A percentile compares a stretch with the other conserved stretches of the same genome.
phyloP scores from a whole-genome alignment of 1,284 basidiomycete genomes.

The Marasmius oreades region DNA sequence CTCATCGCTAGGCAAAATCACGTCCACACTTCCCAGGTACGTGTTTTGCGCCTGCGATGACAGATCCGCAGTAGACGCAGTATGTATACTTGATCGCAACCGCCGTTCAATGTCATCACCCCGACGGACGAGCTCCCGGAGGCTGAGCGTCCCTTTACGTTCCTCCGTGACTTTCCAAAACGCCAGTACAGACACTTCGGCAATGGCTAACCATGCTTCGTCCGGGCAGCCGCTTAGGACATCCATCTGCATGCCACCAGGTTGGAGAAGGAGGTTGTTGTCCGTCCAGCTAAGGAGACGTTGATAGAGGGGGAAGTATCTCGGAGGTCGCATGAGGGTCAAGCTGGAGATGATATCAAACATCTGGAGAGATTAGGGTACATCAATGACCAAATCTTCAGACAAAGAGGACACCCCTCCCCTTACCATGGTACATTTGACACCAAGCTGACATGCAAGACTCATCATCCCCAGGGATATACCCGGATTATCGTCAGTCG shows the following conservation, averaged over 20 bases:
- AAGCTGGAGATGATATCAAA: constrained; percentile 70
- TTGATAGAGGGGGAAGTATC: constrained; percentile 62
- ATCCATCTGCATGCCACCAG: constrained; percentile 50
- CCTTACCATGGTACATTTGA: constrained; percentile 74
- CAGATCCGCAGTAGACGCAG: constrained; percentile 33
- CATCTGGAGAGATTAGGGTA: constrained; percentile 45
- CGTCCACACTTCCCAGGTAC: constrained; percentile 24
- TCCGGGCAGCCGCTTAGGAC: constrained; percentile 71
- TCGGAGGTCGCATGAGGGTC: constrained; percentile 57
- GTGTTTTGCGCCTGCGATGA: constrained; percentile 30
- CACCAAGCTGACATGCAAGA: constrained; percentile 48
- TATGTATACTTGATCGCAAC: constrained; percentile 39
- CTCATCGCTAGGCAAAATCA: constrained; percentile 35
- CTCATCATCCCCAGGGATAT: constrained; percentile 52
- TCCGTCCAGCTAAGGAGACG: constrained; percentile 40
- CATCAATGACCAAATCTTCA: too few species aligned
- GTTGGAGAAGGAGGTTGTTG: constrained; percentile 18
- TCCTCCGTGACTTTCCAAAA: constrained; percentile 69
- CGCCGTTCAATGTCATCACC: constrained; percentile 65
- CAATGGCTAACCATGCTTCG: constrained; percentile 69
- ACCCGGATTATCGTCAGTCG: constrained; percentile 59
- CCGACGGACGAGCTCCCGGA: constrained; percentile 63
- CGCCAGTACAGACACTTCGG: constrained; percentile 68
- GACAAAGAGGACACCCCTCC: constrained; percentile 31
- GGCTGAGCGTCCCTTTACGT: constrained; percentile 60